These are phyloP conservation scores for Mucor irregularis DNA, from an alignment of 371 early-diverging fungal species.

Conservation along the genomic window DNA sequence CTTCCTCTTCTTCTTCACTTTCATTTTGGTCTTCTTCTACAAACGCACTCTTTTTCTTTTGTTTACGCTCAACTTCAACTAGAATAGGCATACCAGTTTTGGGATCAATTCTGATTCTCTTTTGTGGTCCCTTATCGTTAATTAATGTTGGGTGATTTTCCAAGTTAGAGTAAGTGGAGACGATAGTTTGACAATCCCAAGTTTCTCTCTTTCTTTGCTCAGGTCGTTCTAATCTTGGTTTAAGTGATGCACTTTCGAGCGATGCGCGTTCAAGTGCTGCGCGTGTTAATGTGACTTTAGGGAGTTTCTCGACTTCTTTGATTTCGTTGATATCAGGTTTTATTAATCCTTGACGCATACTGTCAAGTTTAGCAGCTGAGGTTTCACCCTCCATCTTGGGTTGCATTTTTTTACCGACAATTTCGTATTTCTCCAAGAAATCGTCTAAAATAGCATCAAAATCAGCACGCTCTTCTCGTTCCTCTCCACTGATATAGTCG, in stretches of 20 bases:
- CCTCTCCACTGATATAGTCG: constrained; percentile 50
- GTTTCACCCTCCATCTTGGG: constrained; percentile 67
- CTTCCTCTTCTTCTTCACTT: constrained; percentile 45
- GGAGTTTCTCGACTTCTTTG: constrained; percentile 7
- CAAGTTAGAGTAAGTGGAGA: constrained; percentile 82
- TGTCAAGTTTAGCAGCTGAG: constrained; percentile 65
- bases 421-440: constrained; percentile 84
- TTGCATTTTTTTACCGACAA: constrained; percentile 73
- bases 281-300: constrained; percentile 34
- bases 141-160: constrained; percentile 82
- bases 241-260: constrained; percentile 20
- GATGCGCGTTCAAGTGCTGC: constrained; percentile 28
- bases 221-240: constrained; percentile 36
- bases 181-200: constrained; percentile 83
- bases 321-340: constrained; percentile 29
- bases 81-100: constrained; percentile 69
- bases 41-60: constrained; percentile 14
- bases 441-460: constrained; percentile 83
- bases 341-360: constrained; percentile 58
- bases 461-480: constrained; percentile 55
- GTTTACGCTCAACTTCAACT: constrained; percentile 49
- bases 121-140: constrained; percentile 47
- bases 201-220: constrained; percentile 54
- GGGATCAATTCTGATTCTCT: constrained; percentile 58
- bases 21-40: constrained; percentile 29